A percentile compares a stretch with the other conserved stretches of the same genome.
These are phyloP conservation scores for Geopyxis carbonaria DNA, from an alignment of 495 filamentous ascomycete species.

Conservation along the genomic window DNA sequence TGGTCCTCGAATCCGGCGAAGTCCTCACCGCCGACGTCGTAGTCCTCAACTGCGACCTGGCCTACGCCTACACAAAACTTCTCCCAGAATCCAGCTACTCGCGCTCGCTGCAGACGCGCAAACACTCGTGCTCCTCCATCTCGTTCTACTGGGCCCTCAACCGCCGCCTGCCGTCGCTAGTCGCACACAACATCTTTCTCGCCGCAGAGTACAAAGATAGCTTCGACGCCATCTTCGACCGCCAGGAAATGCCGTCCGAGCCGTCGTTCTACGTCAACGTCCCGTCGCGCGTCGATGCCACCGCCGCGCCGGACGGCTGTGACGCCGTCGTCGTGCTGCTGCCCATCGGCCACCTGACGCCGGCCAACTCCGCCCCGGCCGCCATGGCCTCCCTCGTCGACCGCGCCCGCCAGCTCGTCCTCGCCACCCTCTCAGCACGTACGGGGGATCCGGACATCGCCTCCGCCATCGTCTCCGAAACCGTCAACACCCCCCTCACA, in stretches of 20 bases:
- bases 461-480: slow-evolving; percentile 37
- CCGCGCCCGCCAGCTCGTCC: slow-evolving; percentile 35
- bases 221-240: slow-evolving; percentile 55
- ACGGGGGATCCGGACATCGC: slow-evolving; percentile 34
- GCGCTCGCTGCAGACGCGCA: slow-evolving; percentile 30
- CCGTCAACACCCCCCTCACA: slow-evolving; percentile 40
- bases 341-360: slow-evolving; percentile 43
- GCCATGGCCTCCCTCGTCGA: slow-evolving; percentile 40
- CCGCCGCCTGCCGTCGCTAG: slow-evolving; percentile 37
- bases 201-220: slow-evolving; percentile 48
- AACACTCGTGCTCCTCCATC: slow-evolving; percentile 49
- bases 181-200: slow-evolving; percentile 60
- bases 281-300: slow-evolving; percentile 44
- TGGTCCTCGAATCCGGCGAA: slow-evolving; percentile 36
- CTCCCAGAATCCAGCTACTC: slow-evolving; percentile 34
- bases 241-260: slow-evolving; percentile 42
- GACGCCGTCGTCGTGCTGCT: slow-evolving; percentile 49
- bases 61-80: slow-evolving; percentile 53
- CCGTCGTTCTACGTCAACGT: slow-evolving; percentile 62
- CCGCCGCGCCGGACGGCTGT: slow-evolving; percentile 43
- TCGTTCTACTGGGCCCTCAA: slow-evolving; percentile 58
- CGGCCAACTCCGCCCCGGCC: slow-evolving; percentile 26
- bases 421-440: slow-evolving; percentile 38
- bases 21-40: slow-evolving; percentile 41
- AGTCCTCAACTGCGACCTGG: slow-evolving; percentile 49